These are phyloP conservation scores for Crithidia brevicula DNA, from an alignment of 208 protist genomes.

Conservation along the genomic window DNA sequence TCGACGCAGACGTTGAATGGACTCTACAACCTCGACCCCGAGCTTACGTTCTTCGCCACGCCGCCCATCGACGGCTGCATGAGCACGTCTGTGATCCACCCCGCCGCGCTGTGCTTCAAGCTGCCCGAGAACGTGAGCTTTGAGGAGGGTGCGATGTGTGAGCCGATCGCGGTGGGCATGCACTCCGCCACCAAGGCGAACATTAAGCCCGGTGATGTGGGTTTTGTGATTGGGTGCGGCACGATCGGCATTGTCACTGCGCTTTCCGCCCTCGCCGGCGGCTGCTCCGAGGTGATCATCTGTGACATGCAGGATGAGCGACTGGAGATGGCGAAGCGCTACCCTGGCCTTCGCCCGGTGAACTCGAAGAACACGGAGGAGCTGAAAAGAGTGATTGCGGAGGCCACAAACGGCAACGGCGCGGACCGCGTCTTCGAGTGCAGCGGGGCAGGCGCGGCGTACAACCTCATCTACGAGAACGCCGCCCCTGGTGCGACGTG, in stretches of 20 bases:
- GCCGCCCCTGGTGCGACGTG: constrained; percentile 47
- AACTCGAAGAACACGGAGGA: constrained; percentile 32
- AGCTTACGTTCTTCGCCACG: constrained; percentile 75
- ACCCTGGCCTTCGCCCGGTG: constrained; percentile 40
- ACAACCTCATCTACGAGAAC: constrained; percentile 42
- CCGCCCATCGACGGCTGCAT: constrained; percentile 67
- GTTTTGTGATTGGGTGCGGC: constrained; percentile 36
- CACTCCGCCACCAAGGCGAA: constrained; percentile 59
- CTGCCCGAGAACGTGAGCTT: constrained; percentile 67
- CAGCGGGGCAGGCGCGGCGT: constrained; percentile 37
- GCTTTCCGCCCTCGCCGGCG: constrained; percentile 45
- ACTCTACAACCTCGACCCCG: constrained; percentile 75
- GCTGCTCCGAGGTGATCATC: constrained; percentile 59
- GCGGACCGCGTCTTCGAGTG: constrained; percentile 59
- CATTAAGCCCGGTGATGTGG: constrained; percentile 47
- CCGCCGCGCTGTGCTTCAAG: constrained; percentile 63
- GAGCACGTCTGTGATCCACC: constrained; percentile 57
- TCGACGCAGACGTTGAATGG: constrained; percentile 59
- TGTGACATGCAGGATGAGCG: constrained; percentile 38
- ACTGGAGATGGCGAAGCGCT: constrained; percentile 38
- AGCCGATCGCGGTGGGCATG: constrained; percentile 64
- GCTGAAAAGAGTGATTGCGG: constrained; percentile 31
- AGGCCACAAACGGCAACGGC: constrained; percentile 40
- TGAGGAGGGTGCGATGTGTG: constrained; percentile 73
- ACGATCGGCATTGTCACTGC: constrained; percentile 63